Conservation (phyloP, 441 rosid genomes). For the Arabidopsis lyrata region DNA sequence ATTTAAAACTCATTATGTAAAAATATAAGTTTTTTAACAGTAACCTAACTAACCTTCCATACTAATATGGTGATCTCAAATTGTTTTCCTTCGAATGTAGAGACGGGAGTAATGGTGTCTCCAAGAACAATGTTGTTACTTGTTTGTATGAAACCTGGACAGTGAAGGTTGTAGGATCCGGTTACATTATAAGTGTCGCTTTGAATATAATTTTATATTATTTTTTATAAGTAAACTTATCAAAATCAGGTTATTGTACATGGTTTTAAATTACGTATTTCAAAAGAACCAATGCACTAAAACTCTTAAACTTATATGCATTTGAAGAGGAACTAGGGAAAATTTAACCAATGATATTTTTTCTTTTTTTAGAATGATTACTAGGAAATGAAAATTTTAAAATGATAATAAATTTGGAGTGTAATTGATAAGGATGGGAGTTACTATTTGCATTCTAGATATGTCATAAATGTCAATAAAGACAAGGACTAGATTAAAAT, state of each 20-base stretch:
- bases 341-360: no score
- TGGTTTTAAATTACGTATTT: background rate
- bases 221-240: background rate
- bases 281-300: background rate
- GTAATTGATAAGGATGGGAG: no score
- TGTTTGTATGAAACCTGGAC: conserved; percentile 8
- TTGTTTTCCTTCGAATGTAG: background rate
- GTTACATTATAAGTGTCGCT: background rate
- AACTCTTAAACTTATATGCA: background rate
- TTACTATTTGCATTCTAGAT: no score
- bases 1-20: background rate
- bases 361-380: no score
- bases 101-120: background rate
- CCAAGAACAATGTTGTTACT: background rate
- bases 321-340: no score
- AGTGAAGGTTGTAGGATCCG: conserved; percentile 5
- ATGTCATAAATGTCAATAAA: no score
- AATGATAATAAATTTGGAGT: no score
- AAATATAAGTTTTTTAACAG: background rate
- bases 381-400: no score
- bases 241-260: background rate
- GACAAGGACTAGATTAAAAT: no score
- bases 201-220: background rate
- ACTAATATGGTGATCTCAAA: background rate
- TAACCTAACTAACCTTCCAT: background rate